Evolutionary conservation across 768 basidiomycete species (phyloP).

Genomic region (Leccinum longicurvipes): DNA sequence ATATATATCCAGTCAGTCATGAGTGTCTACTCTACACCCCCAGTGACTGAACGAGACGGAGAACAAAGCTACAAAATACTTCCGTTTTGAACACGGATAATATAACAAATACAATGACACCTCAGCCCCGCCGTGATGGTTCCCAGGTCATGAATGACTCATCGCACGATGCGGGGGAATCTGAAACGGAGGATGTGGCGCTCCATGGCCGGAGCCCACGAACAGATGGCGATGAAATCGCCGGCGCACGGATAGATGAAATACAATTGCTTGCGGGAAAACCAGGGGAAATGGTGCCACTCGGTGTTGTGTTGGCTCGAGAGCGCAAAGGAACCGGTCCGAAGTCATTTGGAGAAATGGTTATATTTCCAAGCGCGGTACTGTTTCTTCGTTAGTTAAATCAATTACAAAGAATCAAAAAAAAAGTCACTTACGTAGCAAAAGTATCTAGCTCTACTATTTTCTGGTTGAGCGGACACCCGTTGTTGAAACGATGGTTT

Average conservation of each 20-base stretch:
- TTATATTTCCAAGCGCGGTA: conserved; percentile 39
- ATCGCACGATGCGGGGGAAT: conserved; percentile 40
- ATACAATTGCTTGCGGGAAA: conserved; percentile 13
- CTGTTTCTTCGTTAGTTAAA: conserved; percentile 28
- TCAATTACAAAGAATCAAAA: neutral
- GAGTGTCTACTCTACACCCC: too few relatives aligned
- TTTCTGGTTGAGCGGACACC: conserved; percentile 41
- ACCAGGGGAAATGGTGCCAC: neutral
- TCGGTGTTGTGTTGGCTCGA: conserved; percentile 13
- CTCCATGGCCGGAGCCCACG: conserved; percentile 20
- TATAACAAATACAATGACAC: neutral
- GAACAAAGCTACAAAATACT: neutral
- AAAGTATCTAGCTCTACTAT: conserved; percentile 51
- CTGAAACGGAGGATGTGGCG: conserved; percentile 16
- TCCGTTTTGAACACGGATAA: neutral
- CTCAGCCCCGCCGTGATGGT: conserved; percentile 38
- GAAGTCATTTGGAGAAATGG: conserved; percentile 26
- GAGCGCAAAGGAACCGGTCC: conserved; percentile 9
- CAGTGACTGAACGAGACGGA: neutral
- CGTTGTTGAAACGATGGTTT: conserved; percentile 31
- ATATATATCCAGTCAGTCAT: neutral
- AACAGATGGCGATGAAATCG: conserved; percentile 15
- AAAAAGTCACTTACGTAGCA: conserved; percentile 42
- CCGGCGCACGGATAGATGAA: conserved; percentile 20
- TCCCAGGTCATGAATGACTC: conserved; percentile 66